These are phyloP conservation scores for Schizochytrium sp. DNA, from an alignment of 108 stramenopile genomes.

Conservation along the genomic window DNA sequence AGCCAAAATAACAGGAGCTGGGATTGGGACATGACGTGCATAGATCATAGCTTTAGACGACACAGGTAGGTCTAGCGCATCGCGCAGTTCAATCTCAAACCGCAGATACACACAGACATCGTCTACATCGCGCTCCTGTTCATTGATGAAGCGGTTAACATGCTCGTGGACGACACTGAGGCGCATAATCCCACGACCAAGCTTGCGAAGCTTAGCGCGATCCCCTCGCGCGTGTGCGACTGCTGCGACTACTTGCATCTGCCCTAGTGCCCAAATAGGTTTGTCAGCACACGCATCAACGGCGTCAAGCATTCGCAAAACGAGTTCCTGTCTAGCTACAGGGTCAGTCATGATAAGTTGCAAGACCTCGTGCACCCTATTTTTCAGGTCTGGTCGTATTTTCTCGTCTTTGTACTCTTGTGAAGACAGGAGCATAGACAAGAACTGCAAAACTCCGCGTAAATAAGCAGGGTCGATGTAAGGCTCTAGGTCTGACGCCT, in stretches of 20 bases:
- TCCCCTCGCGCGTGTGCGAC: neutral
- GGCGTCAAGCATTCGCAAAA: slow-evolving; percentile 27
- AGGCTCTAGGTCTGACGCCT: too few species aligned
- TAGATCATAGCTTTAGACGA: neutral
- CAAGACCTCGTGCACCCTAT: slow-evolving; percentile 11
- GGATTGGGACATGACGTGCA: neutral
- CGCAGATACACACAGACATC: slow-evolving; percentile 49
- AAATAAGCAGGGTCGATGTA: neutral
- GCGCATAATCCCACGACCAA: slow-evolving; percentile 33
- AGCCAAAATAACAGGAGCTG: neutral
- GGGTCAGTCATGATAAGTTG: neutral
- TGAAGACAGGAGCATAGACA: neutral
- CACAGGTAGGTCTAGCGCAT: slow-evolving; percentile 45
- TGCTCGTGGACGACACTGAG: slow-evolving; percentile 56
- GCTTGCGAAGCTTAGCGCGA: slow-evolving; percentile 28
- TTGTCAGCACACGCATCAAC: slow-evolving; percentile 2
- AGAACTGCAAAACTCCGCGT: slow-evolving; percentile 9
- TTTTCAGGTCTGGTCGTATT: neutral
- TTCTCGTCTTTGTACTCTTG: neutral
- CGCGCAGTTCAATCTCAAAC: slow-evolving; percentile 39
- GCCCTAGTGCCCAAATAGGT: slow-evolving; percentile 21
- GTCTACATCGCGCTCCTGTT: neutral
- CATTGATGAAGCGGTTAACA: slow-evolving; percentile 18
- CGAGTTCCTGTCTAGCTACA: neutral
- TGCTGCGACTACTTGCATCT: slow-evolving; percentile 10